Evolutionary conservation across 352 stramenopile species (phyloP).

Genomic region (Pythium vanterpoolii): DNA sequence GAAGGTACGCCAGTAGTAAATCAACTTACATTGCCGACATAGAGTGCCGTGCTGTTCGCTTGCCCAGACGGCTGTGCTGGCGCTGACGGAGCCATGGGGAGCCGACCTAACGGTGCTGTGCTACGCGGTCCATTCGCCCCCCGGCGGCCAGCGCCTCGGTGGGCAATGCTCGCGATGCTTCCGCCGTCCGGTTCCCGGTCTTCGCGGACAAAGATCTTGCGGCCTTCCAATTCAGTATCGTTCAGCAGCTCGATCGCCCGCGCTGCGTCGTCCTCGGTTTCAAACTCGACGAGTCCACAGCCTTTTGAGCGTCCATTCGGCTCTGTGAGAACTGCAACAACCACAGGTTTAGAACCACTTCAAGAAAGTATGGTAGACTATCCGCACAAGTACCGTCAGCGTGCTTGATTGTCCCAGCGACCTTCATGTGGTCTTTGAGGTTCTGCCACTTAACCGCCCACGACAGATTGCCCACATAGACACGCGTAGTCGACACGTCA

Average conservation of each 20-base stretch:
- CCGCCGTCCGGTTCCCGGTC: slow-evolving; percentile 69
- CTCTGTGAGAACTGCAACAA: slow-evolving; percentile 63
- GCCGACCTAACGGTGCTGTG: neutral
- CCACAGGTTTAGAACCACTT: neutral
- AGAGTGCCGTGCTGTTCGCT: slow-evolving; percentile 45
- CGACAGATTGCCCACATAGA: slow-evolving; percentile 91
- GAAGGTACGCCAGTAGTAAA: slow-evolving; percentile 4
- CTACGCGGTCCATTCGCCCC: neutral
- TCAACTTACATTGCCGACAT: slow-evolving; percentile 69
- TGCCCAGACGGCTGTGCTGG: neutral
- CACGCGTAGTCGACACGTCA: slow-evolving; percentile 35
- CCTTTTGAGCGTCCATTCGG: slow-evolving; percentile 89
- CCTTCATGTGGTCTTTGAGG: slow-evolving; percentile 96
- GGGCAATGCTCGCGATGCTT: slow-evolving; percentile 71
- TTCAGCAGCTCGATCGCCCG: slow-evolving; percentile 89
- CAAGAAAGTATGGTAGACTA: too few relatives aligned
- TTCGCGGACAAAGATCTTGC: slow-evolving; percentile 87
- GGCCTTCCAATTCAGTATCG: slow-evolving; percentile 91
- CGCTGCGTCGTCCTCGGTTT: slow-evolving; percentile 65
- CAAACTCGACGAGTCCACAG: slow-evolving; percentile 76
- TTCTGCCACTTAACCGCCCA: slow-evolving; percentile 94
- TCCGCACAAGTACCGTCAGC: slow-evolving; percentile 69
- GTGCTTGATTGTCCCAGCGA: slow-evolving; percentile 75
- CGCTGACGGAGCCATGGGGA: slow-evolving; percentile 14
- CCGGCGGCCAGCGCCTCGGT: neutral